Evolutionary conservation across 495 filamentous ascomycete genomes (phyloP), one percentile per base, ranked within the genome.

Genomic region (Glonium stellatum): DNA sequence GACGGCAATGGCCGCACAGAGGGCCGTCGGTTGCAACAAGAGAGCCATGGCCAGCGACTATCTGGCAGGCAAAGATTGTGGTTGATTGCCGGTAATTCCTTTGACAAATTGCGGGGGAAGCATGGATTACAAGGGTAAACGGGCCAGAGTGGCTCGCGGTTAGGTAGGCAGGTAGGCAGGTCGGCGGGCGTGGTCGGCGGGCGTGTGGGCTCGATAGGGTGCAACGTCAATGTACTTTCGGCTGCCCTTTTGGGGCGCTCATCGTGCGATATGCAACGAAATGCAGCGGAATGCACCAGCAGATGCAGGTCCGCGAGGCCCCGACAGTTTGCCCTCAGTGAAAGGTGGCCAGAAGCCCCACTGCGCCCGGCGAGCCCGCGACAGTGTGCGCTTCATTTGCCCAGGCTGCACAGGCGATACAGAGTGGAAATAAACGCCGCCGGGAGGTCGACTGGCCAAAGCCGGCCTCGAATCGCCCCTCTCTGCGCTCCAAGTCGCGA

Each of bases 31-130:
- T 31, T 6, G 27, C 27, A 31, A 31, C 6, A 31, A 6, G 2
- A 6, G 2, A 6, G 27, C 27, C 27, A 31, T 31, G 27, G 27
- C 2, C 27, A 31, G 27, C 27, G 27, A 31, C 27, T 31, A 31
- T 31, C 27, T 31, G 3, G 27, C 27, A 6, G 27, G 27, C 27
- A 31, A 31, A 31, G 27, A 31, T 31, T 31, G 39, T 44, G 39
- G 10, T 44, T 44, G 39, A 44, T 15, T 44, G 39, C 39, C 39
- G 18, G 48, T 51, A 51, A 51, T 51, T 51, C 48, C 5, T 8
- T 18, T 51, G 48, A 51, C 48, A 51, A 51, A 51, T 51, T 51
- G 18, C 19, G 13, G 48, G 48, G 48, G 48, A 51, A 51, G 47
- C 48, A 51, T 51, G 48, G 48, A 31, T 31, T 51, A 15, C 21